These are phyloP conservation scores for Teratosphaeria nubilosa DNA, from an alignment of 2,329 filamentous ascomycete genomes.

Conservation along the genomic window DNA sequence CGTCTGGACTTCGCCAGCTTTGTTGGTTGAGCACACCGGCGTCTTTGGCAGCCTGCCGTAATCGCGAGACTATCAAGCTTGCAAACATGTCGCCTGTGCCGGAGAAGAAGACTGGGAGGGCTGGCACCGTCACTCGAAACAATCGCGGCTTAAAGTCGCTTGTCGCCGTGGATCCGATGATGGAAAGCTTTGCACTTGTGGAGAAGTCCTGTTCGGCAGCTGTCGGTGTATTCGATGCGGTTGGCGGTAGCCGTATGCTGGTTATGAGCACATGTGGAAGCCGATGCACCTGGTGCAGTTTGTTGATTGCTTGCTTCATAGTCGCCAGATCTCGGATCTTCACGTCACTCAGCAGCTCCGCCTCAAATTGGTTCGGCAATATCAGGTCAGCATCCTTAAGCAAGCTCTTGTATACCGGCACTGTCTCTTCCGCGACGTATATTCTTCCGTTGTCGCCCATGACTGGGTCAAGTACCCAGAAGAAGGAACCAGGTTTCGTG, in stretches of 20 bases:
- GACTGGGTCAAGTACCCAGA: slow-evolving; percentile 95
- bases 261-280: slow-evolving; percentile 90
- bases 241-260: slow-evolving; percentile 60
- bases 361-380: slow-evolving; percentile 93
- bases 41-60: slow-evolving; percentile 66
- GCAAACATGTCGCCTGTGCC: slow-evolving; percentile 99
- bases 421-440: slow-evolving; percentile 84
- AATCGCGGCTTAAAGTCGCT: slow-evolving; percentile 59
- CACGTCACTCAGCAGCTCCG: slow-evolving; percentile 81
- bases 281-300: slow-evolving; percentile 60
- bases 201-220: slow-evolving; percentile 7
- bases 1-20: slow-evolving; percentile 70
- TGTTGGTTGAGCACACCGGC: slow-evolving; percentile 42
- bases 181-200: slow-evolving; percentile 28
- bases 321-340: slow-evolving; percentile 67
- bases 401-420: slow-evolving; percentile 77
- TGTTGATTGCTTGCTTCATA: slow-evolving; percentile 63
- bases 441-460: slow-evolving; percentile 94
- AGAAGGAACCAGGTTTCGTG: slow-evolving; percentile 64
- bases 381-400: slow-evolving; percentile 80
- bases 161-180: slow-evolving; percentile 68
- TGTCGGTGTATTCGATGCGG: slow-evolving; percentile 36
- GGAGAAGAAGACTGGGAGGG: slow-evolving; percentile 86
- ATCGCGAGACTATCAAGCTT: slow-evolving; percentile 74
- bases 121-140: slow-evolving; percentile 79